phyloP scores from a whole-genome alignment of 2,329 filamentous ascomycete species.

The Cladophialophora exuberans region DNA sequence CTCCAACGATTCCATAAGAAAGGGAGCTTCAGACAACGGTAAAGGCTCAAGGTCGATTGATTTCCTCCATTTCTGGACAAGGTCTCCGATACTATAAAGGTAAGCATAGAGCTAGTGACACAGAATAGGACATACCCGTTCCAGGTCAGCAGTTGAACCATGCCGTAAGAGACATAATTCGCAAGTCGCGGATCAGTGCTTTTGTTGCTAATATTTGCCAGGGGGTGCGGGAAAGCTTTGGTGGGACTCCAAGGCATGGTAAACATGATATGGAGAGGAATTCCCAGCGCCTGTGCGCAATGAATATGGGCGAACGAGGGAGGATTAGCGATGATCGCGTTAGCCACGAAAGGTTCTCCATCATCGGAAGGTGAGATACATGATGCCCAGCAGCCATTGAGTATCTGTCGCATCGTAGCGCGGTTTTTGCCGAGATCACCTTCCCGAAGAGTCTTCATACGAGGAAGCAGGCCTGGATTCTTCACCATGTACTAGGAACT shows the following conservation, averaged over 20 bases:
- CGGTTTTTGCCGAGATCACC: conserved; percentile 41
- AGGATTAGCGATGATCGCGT: conserved; percentile 60
- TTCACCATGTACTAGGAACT: conserved; percentile 50
- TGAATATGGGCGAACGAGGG: conserved; percentile 58
- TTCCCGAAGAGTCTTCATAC: conserved; percentile 41
- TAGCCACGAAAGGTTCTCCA: conserved; percentile 53
- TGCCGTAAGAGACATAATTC: conserved; percentile 52
- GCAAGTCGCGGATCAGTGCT: conserved; percentile 37
- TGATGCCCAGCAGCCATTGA: conserved; percentile 45
- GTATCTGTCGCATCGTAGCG: conserved; percentile 42
- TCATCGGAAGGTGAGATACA: conserved; percentile 42
- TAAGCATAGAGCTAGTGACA: conserved; percentile 3
- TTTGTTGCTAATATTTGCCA: conserved; percentile 51
- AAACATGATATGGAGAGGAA: conserved; percentile 57
- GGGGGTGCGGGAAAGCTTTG: conserved; percentile 51
- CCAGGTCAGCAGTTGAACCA: conserved; percentile 56
- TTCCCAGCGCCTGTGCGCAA: conserved; percentile 54
- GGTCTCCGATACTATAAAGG: conserved; percentile 44
- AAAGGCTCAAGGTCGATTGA: conserved; percentile 47
- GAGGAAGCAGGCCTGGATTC: conserved; percentile 49
- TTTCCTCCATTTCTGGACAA: conserved; percentile 50
- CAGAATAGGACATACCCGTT: conserved; percentile 43
- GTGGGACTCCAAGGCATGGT: conserved; percentile 58
- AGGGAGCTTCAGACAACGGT: conserved; percentile 41
- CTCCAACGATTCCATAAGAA: conserved; percentile 41